Evolutionary conservation across 1,284 basidiomycete genomes (phyloP).

Genomic region (Trichosporon coremiiforme): DNA sequence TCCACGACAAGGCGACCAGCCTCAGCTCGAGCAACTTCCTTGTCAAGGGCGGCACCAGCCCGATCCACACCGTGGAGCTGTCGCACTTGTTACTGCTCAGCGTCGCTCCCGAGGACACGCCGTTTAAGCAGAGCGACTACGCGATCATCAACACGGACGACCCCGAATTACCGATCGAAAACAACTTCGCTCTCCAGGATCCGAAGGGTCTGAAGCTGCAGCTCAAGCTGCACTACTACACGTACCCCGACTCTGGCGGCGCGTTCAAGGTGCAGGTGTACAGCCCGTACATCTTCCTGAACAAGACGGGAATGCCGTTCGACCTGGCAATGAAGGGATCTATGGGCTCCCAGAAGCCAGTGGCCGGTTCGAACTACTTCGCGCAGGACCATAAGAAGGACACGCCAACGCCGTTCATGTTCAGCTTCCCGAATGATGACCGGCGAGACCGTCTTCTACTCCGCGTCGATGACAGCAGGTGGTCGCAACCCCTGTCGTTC

Average conservation of each 20-base stretch:
- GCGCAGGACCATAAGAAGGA: conserved; percentile 60
- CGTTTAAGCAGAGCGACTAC: conserved; percentile 96
- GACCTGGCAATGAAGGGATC: conserved; percentile 73
- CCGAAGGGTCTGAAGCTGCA: conserved; percentile 75
- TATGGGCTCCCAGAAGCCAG: conserved; percentile 71
- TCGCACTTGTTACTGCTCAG: conserved; percentile 93
- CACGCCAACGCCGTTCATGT: conserved; percentile 72
- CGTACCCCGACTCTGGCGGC: conserved; percentile 90
- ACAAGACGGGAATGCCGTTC: conserved; percentile 90
- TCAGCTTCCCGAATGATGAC: conserved; percentile 78
- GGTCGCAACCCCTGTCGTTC: conserved; percentile 86
- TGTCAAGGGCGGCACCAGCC: conserved; percentile 91
- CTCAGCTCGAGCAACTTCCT: conserved; percentile 83
- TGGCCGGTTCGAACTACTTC: conserved; percentile 72
- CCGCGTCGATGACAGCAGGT: conserved; percentile 79
- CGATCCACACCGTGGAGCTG: conserved; percentile 93
- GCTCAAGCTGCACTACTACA: conserved; percentile 82
- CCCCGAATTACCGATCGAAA: conserved; percentile 62
- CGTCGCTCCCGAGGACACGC: conserved; percentile 85
- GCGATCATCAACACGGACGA: conserved; percentile 96
- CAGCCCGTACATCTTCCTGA: conserved; percentile 87
- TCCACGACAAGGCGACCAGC: conserved; percentile 93
- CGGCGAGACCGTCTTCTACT: conserved; percentile 83
- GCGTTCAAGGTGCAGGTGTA: conserved; percentile 98
- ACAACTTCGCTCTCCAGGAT: conserved; percentile 67